These are phyloP conservation scores for Musa troglodytarum DNA, from an alignment of 176 grass and related monocot genomes.

Conservation along the genomic window DNA sequence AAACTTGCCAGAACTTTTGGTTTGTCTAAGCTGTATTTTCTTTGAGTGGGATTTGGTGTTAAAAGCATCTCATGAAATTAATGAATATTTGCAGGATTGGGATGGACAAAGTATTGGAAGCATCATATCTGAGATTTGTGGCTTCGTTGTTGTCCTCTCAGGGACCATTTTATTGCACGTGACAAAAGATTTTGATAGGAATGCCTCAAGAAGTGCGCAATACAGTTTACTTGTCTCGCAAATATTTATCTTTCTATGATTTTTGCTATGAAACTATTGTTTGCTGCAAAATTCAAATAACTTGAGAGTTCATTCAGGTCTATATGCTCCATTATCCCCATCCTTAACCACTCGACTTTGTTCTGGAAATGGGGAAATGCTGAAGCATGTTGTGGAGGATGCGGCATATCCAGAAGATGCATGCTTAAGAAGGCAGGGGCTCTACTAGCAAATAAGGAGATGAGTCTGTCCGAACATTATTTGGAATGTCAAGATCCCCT, in stretches of 20 bases:
- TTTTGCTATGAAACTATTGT: slow-evolving; percentile 1
- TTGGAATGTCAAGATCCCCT: not conserved
- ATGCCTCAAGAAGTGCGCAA: slow-evolving; percentile 50
- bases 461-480: not conserved
- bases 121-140: slow-evolving; percentile 86
- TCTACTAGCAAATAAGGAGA: slow-evolving; percentile 26
- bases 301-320: slow-evolving; percentile 28
- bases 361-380: slow-evolving; percentile 47
- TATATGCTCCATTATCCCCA: slow-evolving; percentile 66
- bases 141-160: slow-evolving; percentile 79
- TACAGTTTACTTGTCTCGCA: slow-evolving; percentile 22
- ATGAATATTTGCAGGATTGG: slow-evolving; percentile 61
- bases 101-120: slow-evolving; percentile 78
- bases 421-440: slow-evolving; percentile 50
- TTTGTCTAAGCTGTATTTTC: too few relatives aligned
- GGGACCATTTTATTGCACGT: slow-evolving; percentile 86
- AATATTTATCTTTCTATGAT: not conserved
- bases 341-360: slow-evolving; percentile 53
- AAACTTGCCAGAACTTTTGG: too few relatives aligned
- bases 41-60: too few relatives aligned
- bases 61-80: not conserved
- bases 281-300: not conserved
- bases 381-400: slow-evolving; percentile 51
- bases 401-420: slow-evolving; percentile 40
- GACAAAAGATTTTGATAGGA: slow-evolving; percentile 89